Evolutionary conservation across 2,329 filamentous ascomycete genomes (phyloP), one percentile per base, ranked within the genome.

Genomic region (Fusarium guadeloupense): DNA sequence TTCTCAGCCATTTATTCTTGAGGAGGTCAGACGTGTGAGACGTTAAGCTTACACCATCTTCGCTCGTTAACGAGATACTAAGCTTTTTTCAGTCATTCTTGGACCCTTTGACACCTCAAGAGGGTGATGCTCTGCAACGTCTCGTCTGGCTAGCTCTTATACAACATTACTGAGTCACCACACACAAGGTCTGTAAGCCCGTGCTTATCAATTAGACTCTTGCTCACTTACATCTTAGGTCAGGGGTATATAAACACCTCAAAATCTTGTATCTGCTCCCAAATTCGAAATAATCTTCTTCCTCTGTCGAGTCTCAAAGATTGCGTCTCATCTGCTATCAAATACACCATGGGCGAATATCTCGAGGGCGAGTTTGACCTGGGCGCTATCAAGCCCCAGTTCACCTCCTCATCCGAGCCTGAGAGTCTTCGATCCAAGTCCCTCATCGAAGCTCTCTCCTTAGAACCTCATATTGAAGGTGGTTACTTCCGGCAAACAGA

Each of bases 401-500:
- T 69, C 40, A 47, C 33, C 33, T 41, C 54, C n/a, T 70, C 54
- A 21, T 50, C 33, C 25, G 49, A 57, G 6, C 50, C 63, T 21
- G 68, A 70, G 38, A 48, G 48, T 57, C 17, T 48, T 45, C 19
- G 48, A 25, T 44, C 62, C 51, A 43, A 43, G 46, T 48, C 49
- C 25, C 57, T 77, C 28, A 75, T 77, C 63, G 33, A 55, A 10
- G 46, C 75, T 17, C 79, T 89, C 42, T 66, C 75, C 19, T 78
- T 89, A 21, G 69, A 76, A 41, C 75, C 79, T 9, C 86, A 90
- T 72, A 80, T 85, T 37, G 86, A 89, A 75, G 87, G 87, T 46
- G 86, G 87, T 39, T 89, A 86, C 75, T 90, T 84, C 67, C 75
- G 74, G 60, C 84, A 88, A 71, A 90, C 86, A 1, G 85, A 90